Base-by-base conservation (phyloP, 306 rosid species). In the Cyclanthera cordifolia region DNA sequence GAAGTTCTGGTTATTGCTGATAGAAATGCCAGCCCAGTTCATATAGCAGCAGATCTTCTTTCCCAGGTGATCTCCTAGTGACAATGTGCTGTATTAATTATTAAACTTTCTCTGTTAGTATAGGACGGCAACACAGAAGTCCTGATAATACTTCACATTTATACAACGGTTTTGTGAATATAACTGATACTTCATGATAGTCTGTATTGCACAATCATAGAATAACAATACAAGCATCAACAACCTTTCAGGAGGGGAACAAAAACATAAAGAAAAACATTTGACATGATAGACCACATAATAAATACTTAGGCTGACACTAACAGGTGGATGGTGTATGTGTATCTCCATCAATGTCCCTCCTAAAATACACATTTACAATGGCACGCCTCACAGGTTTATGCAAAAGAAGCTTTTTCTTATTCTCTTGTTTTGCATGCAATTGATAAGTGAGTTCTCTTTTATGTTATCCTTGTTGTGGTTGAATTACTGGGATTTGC, bases 1-100 rank as follows among this genome's bases (percentile, higher is more conserved):
- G 99, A 93, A 88, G 99, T 93, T 78, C 81, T 93, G 72, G 99
- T 93, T 81, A 93, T 93, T 75, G 96, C 99, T 43, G 99, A 93
- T 82, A 78, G 80, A 77, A 71, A 84, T 70, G 94, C 99, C 58
- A 77, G 84, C 73, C 91, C 99, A 55, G 90, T 83, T 72, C 95
- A 93, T 68, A 75, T 93, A 69, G 99, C 99, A 51, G 96, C 95
- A 34, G 99, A 93, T 85, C 82, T 93, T 76, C 96, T 93, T 75
- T 92, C 98, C 67, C 98, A 92, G 98, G 98, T 90, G 43, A 37
- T 37, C 43, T 37, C 43, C 43, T 37, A 37, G 43, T 37, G 43
- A 37, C 43, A 37, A 7, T 37, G 43, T 8, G 2, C 43, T 37
- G 43, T 59, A 49, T 73, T 70, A 14, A 28, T 58, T 48, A 61